Conservation (phyloP, 1,139 yeast genomes). For the Blastobotrys illinoisensis region DNA sequence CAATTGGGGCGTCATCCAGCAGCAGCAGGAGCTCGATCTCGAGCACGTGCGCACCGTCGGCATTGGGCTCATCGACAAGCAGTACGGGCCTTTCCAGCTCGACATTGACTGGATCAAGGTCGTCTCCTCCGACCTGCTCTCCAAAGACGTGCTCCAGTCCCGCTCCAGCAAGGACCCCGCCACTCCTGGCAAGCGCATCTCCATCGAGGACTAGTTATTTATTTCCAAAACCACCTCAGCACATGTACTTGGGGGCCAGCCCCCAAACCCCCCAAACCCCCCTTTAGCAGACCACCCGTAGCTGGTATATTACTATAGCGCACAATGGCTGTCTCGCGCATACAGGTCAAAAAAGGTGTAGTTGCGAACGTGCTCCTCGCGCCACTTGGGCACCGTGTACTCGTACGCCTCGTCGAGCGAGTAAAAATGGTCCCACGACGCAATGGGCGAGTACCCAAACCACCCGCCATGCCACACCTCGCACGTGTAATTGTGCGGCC, state of each 20-base stretch:
- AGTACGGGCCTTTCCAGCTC: constrained; percentile 69
- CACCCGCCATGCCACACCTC: constrained; percentile 11
- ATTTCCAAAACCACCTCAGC: too few relatives aligned
- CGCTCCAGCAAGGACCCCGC: constrained; percentile 1
- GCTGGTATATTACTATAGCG: neutral
- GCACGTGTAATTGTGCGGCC: constrained; percentile 4
- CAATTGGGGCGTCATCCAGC: constrained; percentile 76
- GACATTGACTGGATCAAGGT: constrained; percentile 72
- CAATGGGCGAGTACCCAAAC: constrained; percentile 23
- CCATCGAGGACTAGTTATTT: constrained; percentile 19
- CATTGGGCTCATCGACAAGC: constrained; percentile 71
- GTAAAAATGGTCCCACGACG: constrained; percentile 34
- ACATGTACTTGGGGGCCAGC: neutral
- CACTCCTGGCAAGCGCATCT: constrained; percentile 24
- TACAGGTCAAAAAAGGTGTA: neutral
- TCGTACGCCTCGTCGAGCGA: constrained; percentile 26
- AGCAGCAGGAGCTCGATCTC: constrained; percentile 58
- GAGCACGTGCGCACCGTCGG: constrained; percentile 69
- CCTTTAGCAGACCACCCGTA: too few relatives aligned
- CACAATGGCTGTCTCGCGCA: neutral
- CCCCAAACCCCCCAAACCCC: neutral
- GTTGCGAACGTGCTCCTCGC: constrained; percentile 13
- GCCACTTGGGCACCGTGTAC: constrained; percentile 23
- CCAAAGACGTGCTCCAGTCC: constrained; percentile 10
- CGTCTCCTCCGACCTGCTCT: constrained; percentile 18